Conservation (phyloP, 805 yeast species). For the Phaffomyces thermotolerans region DNA sequence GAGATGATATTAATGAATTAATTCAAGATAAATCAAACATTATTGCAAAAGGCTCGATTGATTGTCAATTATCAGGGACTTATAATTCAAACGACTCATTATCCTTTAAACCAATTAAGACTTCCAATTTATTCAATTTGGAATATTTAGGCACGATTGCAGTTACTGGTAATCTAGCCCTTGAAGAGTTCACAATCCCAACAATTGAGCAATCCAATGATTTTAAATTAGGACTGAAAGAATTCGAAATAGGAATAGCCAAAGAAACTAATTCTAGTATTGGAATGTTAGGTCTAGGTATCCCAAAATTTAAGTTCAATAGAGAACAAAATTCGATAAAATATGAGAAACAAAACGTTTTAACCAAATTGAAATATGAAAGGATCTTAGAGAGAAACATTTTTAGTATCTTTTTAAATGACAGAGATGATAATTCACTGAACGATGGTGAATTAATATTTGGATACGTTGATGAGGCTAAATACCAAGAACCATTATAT, state of each 20-base stretch:
- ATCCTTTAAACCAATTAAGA: background rate
- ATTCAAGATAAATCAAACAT: background rate
- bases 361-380: constrained; percentile 6
- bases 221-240: background rate
- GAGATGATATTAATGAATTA: background rate
- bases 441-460: constrained; percentile 25
- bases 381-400: constrained; percentile 9
- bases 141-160: constrained; percentile 3
- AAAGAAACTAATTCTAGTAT: constrained; percentile 25
- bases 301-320: constrained; percentile 8
- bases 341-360: constrained; percentile 8
- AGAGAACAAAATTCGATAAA: background rate
- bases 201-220: background rate
- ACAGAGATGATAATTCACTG: background rate
- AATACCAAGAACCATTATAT: constrained; percentile 28
- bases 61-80: constrained; percentile 8
- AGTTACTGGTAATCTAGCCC: constrained; percentile 4
- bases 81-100: constrained; percentile 2
- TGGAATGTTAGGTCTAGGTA: constrained; percentile 41
- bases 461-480: constrained; percentile 36
- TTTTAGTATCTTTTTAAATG: constrained; percentile 17
- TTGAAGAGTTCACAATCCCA: constrained; percentile 6
- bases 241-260: constrained; percentile 25
- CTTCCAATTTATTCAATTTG: background rate
- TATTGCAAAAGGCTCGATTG: constrained; percentile 1